Evolutionary conservation across 2,329 filamentous ascomycete genomes (phyloP).

Genomic region (Paradendryphiella salina): DNA sequence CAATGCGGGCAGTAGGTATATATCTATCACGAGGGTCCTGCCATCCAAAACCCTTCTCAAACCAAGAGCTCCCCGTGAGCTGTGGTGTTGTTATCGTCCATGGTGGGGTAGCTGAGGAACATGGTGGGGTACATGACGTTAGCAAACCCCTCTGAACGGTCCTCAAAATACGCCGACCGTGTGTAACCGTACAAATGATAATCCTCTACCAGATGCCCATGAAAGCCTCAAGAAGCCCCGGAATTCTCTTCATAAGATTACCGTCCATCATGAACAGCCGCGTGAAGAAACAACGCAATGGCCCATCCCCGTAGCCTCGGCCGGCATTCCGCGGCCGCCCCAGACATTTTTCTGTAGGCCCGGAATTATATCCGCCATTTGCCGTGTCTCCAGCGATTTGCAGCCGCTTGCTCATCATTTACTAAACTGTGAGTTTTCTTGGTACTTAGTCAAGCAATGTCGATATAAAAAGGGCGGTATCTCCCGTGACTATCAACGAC

Average conservation of each 20-base stretch:
- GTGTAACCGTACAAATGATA: conserved; percentile 11
- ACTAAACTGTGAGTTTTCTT: background rate
- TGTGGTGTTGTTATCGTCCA: conserved; percentile 10
- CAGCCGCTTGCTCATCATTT: conserved; percentile 9
- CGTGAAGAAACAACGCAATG: background rate
- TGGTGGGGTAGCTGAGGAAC: conserved; percentile 30
- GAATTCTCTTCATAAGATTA: background rate
- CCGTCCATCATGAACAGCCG: background rate
- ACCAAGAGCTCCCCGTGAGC: background rate
- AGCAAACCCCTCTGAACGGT: conserved; percentile 1
- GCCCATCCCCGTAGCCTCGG: background rate
- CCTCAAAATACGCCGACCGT: background rate
- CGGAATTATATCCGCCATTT: conserved; percentile 29
- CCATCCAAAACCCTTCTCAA: background rate
- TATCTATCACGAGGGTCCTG: background rate
- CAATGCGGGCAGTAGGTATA: too few relatives aligned
- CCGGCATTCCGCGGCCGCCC: conserved; percentile 11
- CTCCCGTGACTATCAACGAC: background rate
- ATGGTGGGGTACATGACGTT: conserved; percentile 29
- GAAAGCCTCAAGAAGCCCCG: background rate
- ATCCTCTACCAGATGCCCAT: background rate
- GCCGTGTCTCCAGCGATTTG: conserved; percentile 6
- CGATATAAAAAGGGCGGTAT: background rate
- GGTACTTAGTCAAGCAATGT: background rate
- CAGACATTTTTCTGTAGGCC: background rate